Evolutionary conservation across 2,329 filamentous ascomycete genomes (phyloP).

Genomic region (Sclerotinia trifoliorum): DNA sequence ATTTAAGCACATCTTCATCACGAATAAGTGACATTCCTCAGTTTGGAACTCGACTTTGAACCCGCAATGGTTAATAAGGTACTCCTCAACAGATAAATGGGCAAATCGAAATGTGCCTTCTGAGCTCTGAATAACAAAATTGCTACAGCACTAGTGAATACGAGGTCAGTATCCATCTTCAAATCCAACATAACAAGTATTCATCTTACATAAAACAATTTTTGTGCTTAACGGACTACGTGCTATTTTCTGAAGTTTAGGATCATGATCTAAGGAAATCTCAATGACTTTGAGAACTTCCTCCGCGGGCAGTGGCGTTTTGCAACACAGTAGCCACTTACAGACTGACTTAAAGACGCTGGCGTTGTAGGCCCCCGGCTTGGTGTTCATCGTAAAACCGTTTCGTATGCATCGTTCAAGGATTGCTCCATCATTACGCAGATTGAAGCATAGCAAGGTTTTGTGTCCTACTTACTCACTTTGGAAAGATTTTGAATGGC

Average conservation of each 20-base stretch:
- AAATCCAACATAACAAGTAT: too few species aligned
- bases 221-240: neutral
- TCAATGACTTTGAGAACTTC: neutral
- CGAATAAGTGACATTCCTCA: neutral
- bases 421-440: neutral
- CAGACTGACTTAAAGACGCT: neutral
- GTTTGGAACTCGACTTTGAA: neutral
- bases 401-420: neutral
- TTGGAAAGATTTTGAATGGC: neutral
- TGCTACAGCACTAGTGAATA: neutral
- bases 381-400: neutral
- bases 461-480: neutral
- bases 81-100: neutral
- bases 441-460: neutral
- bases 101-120: slow-evolving; percentile 4
- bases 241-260: neutral
- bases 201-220: neutral
- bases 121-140: neutral
- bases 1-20: neutral
- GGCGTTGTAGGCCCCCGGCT: neutral
- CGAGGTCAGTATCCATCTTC: neutral
- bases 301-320: neutral
- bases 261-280: neutral
- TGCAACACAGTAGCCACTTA: slow-evolving; percentile 1
- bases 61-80: neutral